Evolutionary conservation across 305 asterid genomes (phyloP), one percentile per base, ranked within the genome.

Genomic region (Fraxinus sp.): DNA sequence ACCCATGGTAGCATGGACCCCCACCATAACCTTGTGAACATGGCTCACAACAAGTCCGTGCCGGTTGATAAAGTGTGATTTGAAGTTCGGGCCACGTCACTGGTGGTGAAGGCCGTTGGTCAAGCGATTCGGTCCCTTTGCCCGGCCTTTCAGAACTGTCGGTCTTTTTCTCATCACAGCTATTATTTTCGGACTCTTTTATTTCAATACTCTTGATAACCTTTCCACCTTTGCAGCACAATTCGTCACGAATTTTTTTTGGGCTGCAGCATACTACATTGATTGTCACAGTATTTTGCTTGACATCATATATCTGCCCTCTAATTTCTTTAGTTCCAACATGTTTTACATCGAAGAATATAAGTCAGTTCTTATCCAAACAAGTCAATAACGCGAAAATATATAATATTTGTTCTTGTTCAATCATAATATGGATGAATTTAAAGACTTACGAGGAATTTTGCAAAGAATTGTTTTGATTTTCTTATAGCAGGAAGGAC

Each of bases 261-360:
- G 95, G 95, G 85, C 90, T 86, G 79, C 94, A 89, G 78, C 97
- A 90, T n/a, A 92, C 90, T 37, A 91, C 97, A 5, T 82, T 88
- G 80, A 92, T 84, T 8, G 79, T 81, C n/a, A 92, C 90, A 8
- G 84, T 83, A 84, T 90, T 90, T 16, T 24, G 57, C 83, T 92
- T 90, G n/a, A 88, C 93, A 75, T 88, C 89, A 52, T 81, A 92
- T 14, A 88, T 30, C 76, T 92, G 94, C 84, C 89, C 88, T 77
- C 93, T 86, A 7, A 92, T 89, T 89, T 92, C 97, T 92, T 37
- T 85, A 77, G 79, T 41, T 81, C 85, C 0, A 5, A 79, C 9
- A 39, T 1, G 49, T 39, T 39, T 39, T 39, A 39, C 49, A 39
- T 39, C 14, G 13, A 39, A 39, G 49, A 39, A 39, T 39, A 39